Percentiles rank a stretch among this genome's conserved stretches.
Conservation (phyloP, 306 rosid genomes). For the Begonia peltatifolia region DNA sequence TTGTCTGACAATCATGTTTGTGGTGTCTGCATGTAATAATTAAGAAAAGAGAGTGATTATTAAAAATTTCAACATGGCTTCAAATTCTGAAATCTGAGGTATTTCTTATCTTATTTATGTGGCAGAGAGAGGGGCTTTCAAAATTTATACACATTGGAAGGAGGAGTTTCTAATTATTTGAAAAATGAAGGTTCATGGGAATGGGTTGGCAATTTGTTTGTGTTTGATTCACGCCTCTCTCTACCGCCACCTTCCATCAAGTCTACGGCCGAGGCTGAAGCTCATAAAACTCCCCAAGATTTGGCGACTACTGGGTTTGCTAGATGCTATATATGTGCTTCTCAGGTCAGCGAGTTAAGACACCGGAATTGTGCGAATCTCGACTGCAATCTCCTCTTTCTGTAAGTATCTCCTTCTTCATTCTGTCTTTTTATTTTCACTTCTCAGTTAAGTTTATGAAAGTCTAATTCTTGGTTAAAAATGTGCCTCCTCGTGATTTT, state of each 20-base stretch:
- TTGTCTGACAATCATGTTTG: too few relatives aligned
- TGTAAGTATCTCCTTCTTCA: constrained; percentile 37
- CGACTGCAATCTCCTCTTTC: constrained; percentile 79
- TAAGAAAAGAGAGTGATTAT: too few relatives aligned
- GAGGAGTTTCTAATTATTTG: constrained; percentile 81
- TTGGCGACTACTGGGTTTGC: constrained; percentile 41
- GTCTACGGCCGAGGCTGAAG: constrained; percentile 26
- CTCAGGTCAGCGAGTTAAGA: constrained; percentile 51
- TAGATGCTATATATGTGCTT: constrained; percentile 53
- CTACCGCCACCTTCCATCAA: constrained; percentile 53
- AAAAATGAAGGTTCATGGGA: constrained; percentile 57
- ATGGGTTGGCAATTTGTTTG: constrained; percentile 86
- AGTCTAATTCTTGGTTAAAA: not conserved
- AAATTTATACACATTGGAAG: constrained; percentile 63
- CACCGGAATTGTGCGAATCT: constrained; percentile 91
- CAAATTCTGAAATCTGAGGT: not conserved
- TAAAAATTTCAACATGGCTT: too few relatives aligned
- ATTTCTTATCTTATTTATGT: constrained; percentile 4
- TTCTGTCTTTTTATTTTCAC: constrained; percentile 6
- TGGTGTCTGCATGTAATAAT: too few relatives aligned
- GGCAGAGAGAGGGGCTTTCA: constrained; percentile 70
- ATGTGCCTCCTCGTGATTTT: not conserved
- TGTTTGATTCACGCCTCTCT: constrained; percentile 88
- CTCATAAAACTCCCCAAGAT: constrained; percentile 13
- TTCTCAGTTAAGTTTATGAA: not conserved